phyloP scores from a whole-genome alignment of 1,284 basidiomycete genomes.

The Schizopora paradoxa region DNA sequence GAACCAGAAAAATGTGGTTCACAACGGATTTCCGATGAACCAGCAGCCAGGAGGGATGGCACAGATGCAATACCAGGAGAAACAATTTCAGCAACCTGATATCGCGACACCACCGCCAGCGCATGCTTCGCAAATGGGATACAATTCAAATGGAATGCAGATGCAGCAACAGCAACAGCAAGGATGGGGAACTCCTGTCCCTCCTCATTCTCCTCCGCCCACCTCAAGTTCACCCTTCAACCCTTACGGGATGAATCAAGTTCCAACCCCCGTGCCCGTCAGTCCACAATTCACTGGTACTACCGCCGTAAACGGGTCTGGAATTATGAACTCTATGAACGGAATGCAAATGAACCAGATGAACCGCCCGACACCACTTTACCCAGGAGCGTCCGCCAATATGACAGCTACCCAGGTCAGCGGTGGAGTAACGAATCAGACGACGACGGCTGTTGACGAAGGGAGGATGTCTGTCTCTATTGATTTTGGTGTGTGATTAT shows the following conservation, averaged over 20 bases:
- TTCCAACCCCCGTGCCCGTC: slow-evolving; percentile 11
- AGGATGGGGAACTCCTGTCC: too few species aligned
- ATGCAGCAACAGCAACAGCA: slow-evolving; percentile 18
- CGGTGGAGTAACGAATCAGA: slow-evolving; percentile 16
- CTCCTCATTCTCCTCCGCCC: slow-evolving; percentile 16
- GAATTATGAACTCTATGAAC: neutral
- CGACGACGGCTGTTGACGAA: slow-evolving; percentile 20
- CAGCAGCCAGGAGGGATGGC: slow-evolving; percentile 48
- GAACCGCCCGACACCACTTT: slow-evolving; percentile 6
- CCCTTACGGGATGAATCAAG: slow-evolving; percentile 9
- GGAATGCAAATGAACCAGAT: slow-evolving; percentile 3
- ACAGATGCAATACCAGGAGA: slow-evolving; percentile 26
- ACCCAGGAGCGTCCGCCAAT: slow-evolving; percentile 24
- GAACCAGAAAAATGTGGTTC: slow-evolving; percentile 6
- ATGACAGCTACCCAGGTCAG: slow-evolving; percentile 28
- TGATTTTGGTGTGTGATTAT: slow-evolving; percentile 58
- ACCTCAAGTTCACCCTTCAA: slow-evolving; percentile 15
- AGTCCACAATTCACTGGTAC: slow-evolving; percentile 28
- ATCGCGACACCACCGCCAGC: slow-evolving; percentile 41
- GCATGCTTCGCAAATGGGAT: slow-evolving; percentile 21
- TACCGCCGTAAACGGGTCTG: slow-evolving; percentile 22
- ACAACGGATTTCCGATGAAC: slow-evolving; percentile 22
- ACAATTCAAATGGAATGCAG: neutral
- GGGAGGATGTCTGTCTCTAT: slow-evolving; percentile 64
- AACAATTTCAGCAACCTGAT: slow-evolving; percentile 34